Evolutionary conservation across 2,329 filamentous ascomycete species (phyloP), one percentile per base, ranked within the genome.

Genomic region (Penicillium sp.): DNA sequence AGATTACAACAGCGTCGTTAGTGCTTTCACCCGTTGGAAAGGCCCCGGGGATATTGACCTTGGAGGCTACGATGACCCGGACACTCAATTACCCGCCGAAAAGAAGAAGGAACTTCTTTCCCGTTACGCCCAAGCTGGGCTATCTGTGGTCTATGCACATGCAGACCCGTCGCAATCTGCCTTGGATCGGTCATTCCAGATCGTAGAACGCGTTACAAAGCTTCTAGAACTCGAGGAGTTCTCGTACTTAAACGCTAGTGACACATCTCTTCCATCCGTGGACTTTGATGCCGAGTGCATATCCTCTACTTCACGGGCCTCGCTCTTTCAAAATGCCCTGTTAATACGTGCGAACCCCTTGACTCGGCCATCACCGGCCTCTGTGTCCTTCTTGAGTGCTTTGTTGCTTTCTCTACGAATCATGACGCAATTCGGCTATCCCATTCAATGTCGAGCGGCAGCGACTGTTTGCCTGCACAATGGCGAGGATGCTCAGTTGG

Each of bases 31-130:
- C 34, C 69, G 78, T 25, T 85, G 82, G 82, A 72, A 76, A 56
- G 82, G 82, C 0, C 82, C 82, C 1, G 65, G 68, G 35, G 79
- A 83, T 60, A 71, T 81, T 34, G 79, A 83, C 49, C 61, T 82
- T 4, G 80, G 79, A 12, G 79, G 76, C 5, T 79, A 76, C 52
- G 71, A 68, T 36, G 68, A 71, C 27, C 66, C 66, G 2, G 65
- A 68, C 11, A 60, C 62, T 12, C 70, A 73, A 47, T 52, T 76
- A 9, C 62, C 71, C 13, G 69, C 73, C 8, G 72, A 77, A 5
- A 61, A 69, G 13, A 65, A 70, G 46, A 61, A 63, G n/a, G 66
- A 70, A 28, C 74, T 59, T 64, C 75, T 60, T 50, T 64, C 36
- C 27, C 68, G 75, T 42, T 84, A 83, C 59, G 77, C 75, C 2